These are phyloP conservation scores for Cicer bijugum DNA, from an alignment of 306 rosid species.

Conservation along the genomic window DNA sequence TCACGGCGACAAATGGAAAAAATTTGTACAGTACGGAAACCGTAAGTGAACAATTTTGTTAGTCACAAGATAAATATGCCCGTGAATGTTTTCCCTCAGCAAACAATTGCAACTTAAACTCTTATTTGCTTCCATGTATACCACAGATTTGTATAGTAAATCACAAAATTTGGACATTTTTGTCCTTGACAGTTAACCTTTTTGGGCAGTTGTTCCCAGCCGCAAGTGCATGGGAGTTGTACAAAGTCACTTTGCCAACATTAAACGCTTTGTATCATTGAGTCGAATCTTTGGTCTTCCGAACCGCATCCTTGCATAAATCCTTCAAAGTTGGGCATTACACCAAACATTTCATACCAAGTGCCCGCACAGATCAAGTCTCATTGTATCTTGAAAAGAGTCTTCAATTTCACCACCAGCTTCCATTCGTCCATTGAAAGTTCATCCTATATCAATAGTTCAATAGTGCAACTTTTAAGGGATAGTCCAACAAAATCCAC, in stretches of 20 bases:
- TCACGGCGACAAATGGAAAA: slow-evolving; percentile 1
- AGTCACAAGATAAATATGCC: slow-evolving; percentile 31
- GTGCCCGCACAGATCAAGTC: background rate
- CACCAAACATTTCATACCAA: slow-evolving; percentile 31
- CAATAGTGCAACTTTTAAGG: slow-evolving; percentile 13
- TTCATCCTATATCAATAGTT: slow-evolving; percentile 64
- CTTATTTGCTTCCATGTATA: slow-evolving; percentile 42
- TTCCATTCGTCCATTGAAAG: slow-evolving; percentile 77
- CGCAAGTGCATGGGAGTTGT: slow-evolving; percentile 18
- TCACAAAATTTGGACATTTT: slow-evolving; percentile 46
- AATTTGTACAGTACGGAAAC: background rate
- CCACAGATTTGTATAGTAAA: slow-evolving; percentile 34
- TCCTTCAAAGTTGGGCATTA: slow-evolving; percentile 29
- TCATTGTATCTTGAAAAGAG: slow-evolving; percentile 71
- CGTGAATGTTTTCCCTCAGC: slow-evolving; percentile 37
- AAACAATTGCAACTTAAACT: slow-evolving; percentile 30
- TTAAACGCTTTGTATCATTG: slow-evolving; percentile 14
- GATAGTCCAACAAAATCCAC: slow-evolving; percentile 15
- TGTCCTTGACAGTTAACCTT: slow-evolving; percentile 20
- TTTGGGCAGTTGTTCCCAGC: slow-evolving; percentile 22
- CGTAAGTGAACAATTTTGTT: background rate
- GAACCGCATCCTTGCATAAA: slow-evolving; percentile 24
- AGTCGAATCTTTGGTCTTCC: slow-evolving; percentile 22
- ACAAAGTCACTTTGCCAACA: slow-evolving; percentile 10
- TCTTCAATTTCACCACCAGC: slow-evolving; percentile 82